phyloP scores from a whole-genome alignment of 768 basidiomycete genomes.

The Psilocybe cubensis region DNA sequence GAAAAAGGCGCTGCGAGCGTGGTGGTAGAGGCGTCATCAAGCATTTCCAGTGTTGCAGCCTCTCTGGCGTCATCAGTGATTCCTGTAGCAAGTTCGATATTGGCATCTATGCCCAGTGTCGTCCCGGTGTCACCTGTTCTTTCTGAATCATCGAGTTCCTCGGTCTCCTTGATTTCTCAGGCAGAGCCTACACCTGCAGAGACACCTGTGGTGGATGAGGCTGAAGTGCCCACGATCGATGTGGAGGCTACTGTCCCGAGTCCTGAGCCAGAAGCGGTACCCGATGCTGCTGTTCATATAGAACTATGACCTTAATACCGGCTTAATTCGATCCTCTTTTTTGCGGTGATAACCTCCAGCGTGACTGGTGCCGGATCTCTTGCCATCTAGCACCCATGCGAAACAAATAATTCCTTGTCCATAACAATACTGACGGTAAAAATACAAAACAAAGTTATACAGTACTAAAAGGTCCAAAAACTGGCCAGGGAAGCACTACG shows the following conservation, averaged over 20 bases:
- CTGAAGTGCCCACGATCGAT: neutral
- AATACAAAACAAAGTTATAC: neutral
- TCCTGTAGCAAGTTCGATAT: constrained; percentile 2
- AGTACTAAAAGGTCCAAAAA: neutral
- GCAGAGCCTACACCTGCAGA: neutral
- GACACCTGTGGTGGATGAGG: neutral
- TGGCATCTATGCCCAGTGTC: constrained; percentile 5
- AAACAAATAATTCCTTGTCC: neutral
- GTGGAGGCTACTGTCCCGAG: neutral
- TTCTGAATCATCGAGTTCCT: neutral
- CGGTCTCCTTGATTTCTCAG: neutral
- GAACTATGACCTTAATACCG: constrained; percentile 14
- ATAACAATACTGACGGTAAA: neutral
- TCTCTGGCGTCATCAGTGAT: constrained; percentile 15
- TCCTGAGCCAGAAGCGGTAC: neutral
- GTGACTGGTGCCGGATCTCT: no score
- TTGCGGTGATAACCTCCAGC: neutral
- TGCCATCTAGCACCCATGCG: neutral
- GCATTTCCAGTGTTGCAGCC: constrained; percentile 7
- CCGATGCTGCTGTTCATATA: constrained; percentile 14
- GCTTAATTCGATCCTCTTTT: neutral
- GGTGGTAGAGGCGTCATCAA: constrained; percentile 8
- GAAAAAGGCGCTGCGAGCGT: constrained; percentile 34
- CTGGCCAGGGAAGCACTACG: neutral
- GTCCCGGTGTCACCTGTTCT: neutral